Percentiles rank a stretch among this genome's conserved stretches.
Evolutionary conservation across 176 grass and related monocot species (phyloP).

Genomic region (Leersia perrieri): DNA sequence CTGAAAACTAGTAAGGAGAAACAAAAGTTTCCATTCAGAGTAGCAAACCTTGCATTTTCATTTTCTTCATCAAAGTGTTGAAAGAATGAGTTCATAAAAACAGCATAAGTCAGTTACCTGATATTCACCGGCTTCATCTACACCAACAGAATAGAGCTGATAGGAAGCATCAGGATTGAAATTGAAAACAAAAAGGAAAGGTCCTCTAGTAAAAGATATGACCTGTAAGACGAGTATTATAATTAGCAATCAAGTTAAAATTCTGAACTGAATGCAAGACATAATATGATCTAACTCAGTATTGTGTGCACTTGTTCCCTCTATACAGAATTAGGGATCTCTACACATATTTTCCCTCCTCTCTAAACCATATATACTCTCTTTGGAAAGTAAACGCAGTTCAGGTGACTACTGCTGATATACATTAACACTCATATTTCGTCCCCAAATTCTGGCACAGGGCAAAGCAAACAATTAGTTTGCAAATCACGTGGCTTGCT

Average conservation of each 20-base stretch:
- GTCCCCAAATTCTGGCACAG: too few relatives aligned
- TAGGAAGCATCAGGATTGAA: constrained; percentile 71
- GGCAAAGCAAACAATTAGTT: too few relatives aligned
- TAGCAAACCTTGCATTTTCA: neutral
- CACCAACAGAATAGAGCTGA: constrained; percentile 64
- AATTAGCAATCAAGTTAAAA: neutral
- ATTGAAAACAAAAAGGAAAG: constrained; percentile 82
- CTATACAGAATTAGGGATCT: too few relatives aligned
- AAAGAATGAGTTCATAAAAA: constrained; percentile 10
- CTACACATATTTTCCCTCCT: neutral
- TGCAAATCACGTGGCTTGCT: too few relatives aligned
- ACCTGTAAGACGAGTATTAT: constrained; percentile 40
- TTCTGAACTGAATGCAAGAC: neutral
- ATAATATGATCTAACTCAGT: neutral
- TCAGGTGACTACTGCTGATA: neutral
- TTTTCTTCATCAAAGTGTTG: neutral
- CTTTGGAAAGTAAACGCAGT: neutral
- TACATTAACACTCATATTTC: too few relatives aligned
- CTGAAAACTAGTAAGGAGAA: neutral
- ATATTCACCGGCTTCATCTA: constrained; percentile 95
- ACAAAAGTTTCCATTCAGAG: neutral
- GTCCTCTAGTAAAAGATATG: constrained; percentile 74
- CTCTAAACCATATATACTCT: neutral
- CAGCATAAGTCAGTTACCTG: constrained; percentile 41
- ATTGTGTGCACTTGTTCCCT: neutral